Percentiles rank a stretch among this genome's conserved stretches.
Conservation (phyloP, 2,329 filamentous ascomycete species). For the Scortechinia acanthostroma region DNA sequence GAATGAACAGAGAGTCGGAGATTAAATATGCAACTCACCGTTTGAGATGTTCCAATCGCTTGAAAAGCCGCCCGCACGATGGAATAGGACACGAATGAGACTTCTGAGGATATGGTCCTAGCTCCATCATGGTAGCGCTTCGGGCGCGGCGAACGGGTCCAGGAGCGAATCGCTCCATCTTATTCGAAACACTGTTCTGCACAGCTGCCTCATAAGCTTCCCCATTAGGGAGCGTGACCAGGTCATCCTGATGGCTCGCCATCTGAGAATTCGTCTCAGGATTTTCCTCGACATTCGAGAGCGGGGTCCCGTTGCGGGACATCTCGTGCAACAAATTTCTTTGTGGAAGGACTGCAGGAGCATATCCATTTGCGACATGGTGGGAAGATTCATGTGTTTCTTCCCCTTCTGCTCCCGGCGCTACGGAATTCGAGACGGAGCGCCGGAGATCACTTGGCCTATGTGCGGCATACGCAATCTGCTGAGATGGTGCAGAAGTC, state of each 20-base stretch:
- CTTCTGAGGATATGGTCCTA: conserved; percentile 93
- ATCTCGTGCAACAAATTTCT: conserved; percentile 69
- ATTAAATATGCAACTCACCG: conserved; percentile 71
- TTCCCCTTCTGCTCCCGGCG: conserved; percentile 45
- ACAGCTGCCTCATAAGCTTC: conserved; percentile 48
- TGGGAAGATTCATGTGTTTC: not conserved
- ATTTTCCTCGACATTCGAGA: conserved; percentile 78
- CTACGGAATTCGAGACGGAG: conserved; percentile 82
- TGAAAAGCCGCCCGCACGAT: conserved; percentile 93
- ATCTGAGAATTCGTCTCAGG: conserved; percentile 53
- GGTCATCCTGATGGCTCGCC: conserved; percentile 66
- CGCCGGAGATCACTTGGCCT: conserved; percentile 83
- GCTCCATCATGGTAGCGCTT: conserved; percentile 92
- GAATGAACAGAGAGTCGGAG: conserved; percentile 18
- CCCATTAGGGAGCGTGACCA: conserved; percentile 52
- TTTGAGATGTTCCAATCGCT: conserved; percentile 98
- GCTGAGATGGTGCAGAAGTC: conserved; percentile 20
- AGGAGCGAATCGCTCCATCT: conserved; percentile 64
- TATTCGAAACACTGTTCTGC: conserved; percentile 47
- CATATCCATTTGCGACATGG: not conserved
- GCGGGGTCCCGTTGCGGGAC: conserved; percentile 84
- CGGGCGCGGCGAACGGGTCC: conserved; percentile 82
- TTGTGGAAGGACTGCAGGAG: conserved; percentile 38
- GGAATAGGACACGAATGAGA: conserved; percentile 99
- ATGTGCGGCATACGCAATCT: conserved; percentile 40